These are phyloP conservation scores for Lentinula edodes DNA, from an alignment of 768 basidiomycete species.

Conservation along the genomic window DNA sequence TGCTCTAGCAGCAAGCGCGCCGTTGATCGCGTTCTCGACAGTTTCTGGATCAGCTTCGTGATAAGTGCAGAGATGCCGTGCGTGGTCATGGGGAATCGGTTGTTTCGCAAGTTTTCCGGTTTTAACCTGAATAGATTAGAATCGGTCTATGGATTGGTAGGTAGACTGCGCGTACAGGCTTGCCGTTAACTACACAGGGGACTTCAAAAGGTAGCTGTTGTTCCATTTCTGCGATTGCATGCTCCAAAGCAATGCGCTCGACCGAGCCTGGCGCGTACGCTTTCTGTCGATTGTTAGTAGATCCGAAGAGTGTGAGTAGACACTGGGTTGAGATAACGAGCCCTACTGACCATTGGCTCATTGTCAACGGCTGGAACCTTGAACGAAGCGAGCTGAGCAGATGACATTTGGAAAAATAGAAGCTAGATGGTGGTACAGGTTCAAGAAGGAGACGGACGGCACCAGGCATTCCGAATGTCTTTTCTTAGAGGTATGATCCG, in stretches of 20 bases:
- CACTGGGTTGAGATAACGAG: neutral
- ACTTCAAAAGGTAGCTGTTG: slow-evolving; percentile 85
- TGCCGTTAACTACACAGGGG: slow-evolving; percentile 89
- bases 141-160: neutral
- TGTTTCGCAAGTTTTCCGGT: slow-evolving; percentile 79
- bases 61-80: slow-evolving; percentile 74
- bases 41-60: slow-evolving; percentile 81
- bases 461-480: neutral
- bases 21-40: slow-evolving; percentile 76
- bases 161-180: slow-evolving; percentile 44
- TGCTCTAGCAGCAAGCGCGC: slow-evolving; percentile 79
- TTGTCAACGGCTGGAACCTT: slow-evolving; percentile 82
- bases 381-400: slow-evolving; percentile 79
- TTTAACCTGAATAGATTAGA: slow-evolving; percentile 50
- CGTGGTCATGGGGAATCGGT: slow-evolving; percentile 82
- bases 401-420: slow-evolving; percentile 37
- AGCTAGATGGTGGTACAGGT: neutral
- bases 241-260: slow-evolving; percentile 70
- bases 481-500: neutral
- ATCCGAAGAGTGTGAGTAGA: neutral
- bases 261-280: slow-evolving; percentile 72
- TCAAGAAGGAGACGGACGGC: neutral
- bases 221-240: slow-evolving; percentile 75
- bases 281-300: slow-evolving; percentile 36
- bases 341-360: slow-evolving; percentile 78